Percentiles rank a stretch among this genome's conserved stretches.
These are phyloP conservation scores for Gypsophila paniculata DNA, from an alignment of 179 eudicot genomes.

Conservation along the genomic window DNA sequence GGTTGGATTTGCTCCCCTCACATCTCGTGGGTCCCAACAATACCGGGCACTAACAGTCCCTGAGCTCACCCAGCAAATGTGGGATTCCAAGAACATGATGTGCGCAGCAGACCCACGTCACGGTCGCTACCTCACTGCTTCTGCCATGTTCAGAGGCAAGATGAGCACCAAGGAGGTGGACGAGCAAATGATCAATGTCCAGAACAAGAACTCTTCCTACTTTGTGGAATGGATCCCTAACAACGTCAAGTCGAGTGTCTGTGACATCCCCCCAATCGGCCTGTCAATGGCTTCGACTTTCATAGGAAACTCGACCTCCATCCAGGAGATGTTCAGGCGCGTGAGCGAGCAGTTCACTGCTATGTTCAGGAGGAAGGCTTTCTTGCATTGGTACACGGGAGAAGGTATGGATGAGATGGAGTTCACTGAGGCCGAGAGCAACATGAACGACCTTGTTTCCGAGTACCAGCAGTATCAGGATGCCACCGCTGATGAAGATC, in stretches of 20 bases:
- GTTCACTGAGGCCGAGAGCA: constrained; percentile 66
- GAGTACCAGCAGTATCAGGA: constrained; percentile 75
- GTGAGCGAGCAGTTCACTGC: constrained; percentile 93
- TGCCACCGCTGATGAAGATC: constrained; percentile 58
- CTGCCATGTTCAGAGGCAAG: constrained; percentile 39
- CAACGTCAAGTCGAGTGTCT: constrained; percentile 38
- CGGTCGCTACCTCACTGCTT: constrained; percentile 37
- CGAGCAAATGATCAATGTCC: constrained; percentile 42
- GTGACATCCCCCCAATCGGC: constrained; percentile 38
- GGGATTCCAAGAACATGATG: constrained; percentile 43
- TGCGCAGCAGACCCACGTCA: constrained; percentile 38
- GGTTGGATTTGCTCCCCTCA: constrained; percentile 36
- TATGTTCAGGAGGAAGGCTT: constrained; percentile 89
- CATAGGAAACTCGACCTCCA: constrained; percentile 79
- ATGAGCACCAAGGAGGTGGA: constrained; percentile 42
- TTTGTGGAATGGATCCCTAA: constrained; percentile 42
- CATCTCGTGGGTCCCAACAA: constrained; percentile 36
- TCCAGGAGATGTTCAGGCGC: constrained; percentile 84
- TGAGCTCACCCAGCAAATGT: constrained; percentile 37
- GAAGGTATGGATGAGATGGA: constrained; percentile 95
- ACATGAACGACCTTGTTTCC: constrained; percentile 60
- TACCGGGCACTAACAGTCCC: constrained; percentile 33
- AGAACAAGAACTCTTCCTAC: constrained; percentile 41
- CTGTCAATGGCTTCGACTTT: constrained; percentile 73
- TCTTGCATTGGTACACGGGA: constrained; percentile 94